Evolutionary conservation across 768 basidiomycete species (phyloP).

Genomic region (Inosperma sp.): DNA sequence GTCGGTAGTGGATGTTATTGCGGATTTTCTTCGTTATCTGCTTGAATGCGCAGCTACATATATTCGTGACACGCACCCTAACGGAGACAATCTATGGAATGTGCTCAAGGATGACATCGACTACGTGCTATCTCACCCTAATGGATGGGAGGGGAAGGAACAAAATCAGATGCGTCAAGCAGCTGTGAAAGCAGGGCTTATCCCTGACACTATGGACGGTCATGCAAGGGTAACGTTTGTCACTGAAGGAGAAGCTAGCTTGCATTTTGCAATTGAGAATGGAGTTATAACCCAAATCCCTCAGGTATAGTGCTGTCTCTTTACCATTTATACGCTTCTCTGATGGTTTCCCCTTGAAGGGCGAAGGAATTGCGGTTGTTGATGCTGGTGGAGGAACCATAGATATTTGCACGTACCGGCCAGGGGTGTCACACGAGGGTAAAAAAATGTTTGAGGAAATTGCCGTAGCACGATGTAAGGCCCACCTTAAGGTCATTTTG

Average conservation of each 20-base stretch:
- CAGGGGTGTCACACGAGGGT: slow-evolving; percentile 20
- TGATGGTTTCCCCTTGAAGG: no score
- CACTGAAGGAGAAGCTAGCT: no score
- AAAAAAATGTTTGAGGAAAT: slow-evolving; percentile 42
- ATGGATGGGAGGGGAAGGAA: slow-evolving; percentile 39
- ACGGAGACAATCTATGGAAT: slow-evolving; percentile 36
- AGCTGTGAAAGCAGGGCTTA: slow-evolving; percentile 36
- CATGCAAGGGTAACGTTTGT: slow-evolving; percentile 37
- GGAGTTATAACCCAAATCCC: slow-evolving; percentile 22
- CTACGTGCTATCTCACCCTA: slow-evolving; percentile 40
- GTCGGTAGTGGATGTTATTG: no score
- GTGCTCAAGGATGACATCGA: slow-evolving; percentile 33
- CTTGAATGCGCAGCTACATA: slow-evolving; percentile 36
- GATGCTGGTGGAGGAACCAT: no score
- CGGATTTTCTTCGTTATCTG: slow-evolving; percentile 46
- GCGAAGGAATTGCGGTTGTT: slow-evolving; percentile 47
- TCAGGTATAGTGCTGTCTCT: no score
- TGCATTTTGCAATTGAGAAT: slow-evolving; percentile 40
- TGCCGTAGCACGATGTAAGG: slow-evolving; percentile 41
- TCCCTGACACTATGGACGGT: slow-evolving; percentile 30
- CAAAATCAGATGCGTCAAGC: slow-evolving; percentile 39
- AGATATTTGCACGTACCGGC: slow-evolving; percentile 53
- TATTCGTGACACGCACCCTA: slow-evolving; percentile 39
- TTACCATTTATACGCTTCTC: no score
- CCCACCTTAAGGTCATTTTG: no score